phyloP scores from a whole-genome alignment of 306 rosid genomes.

The Cucurbita moschata region DNA sequence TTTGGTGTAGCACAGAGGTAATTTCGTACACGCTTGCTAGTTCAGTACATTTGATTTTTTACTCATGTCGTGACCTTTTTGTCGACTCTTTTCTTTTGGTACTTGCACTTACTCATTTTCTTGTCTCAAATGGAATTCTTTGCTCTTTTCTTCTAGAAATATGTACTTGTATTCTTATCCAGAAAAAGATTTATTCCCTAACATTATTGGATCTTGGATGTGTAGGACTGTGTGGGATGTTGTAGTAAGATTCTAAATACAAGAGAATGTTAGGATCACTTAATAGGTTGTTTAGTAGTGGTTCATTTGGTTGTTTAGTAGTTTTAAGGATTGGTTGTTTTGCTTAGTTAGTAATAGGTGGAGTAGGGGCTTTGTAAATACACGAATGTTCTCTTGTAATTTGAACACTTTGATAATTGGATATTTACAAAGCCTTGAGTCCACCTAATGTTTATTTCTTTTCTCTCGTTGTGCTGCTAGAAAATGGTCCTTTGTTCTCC shows the following conservation, averaged over 20 bases:
- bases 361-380: neutral
- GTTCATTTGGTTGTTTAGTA: neutral
- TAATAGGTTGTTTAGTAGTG: neutral
- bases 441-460: neutral
- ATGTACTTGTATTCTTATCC: neutral
- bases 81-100: neutral
- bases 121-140: neutral
- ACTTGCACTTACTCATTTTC: neutral
- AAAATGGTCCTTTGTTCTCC: neutral
- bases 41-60: neutral
- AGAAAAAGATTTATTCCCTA: neutral
- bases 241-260: neutral
- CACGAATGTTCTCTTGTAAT: neutral
- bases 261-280: neutral
- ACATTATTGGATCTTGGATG: neutral
- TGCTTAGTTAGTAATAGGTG: neutral
- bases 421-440: neutral
- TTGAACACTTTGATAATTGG: neutral
- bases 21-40: neutral
- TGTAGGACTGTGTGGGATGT: neutral
- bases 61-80: neutral
- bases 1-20: slow-evolving; percentile 85
- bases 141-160: neutral
- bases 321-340: neutral
- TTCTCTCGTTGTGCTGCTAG: neutral